Evolutionary conservation across 2,329 filamentous ascomycete species (phyloP).

Genomic region (Xylariales sp.): DNA sequence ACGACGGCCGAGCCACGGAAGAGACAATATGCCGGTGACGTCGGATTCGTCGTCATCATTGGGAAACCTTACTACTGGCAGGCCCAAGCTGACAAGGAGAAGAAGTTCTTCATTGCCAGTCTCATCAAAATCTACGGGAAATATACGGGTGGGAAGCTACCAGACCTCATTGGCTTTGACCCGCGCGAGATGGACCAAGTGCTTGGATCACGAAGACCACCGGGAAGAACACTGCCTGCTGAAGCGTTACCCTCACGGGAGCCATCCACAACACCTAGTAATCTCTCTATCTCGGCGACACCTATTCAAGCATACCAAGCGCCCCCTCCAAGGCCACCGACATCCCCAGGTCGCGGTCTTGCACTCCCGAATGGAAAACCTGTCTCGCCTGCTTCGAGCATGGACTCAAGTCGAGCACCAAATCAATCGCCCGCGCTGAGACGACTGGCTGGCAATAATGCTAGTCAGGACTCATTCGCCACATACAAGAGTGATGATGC

Average conservation of each 20-base stretch:
- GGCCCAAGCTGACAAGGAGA: constrained; percentile 88
- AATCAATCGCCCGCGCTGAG: constrained; percentile 38
- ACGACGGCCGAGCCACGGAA: constrained; percentile 50
- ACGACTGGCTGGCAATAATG: constrained; percentile 45
- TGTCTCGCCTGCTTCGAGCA: constrained; percentile 44
- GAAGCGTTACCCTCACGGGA: constrained; percentile 10
- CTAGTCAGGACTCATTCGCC: constrained; percentile 51
- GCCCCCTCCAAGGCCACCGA: constrained; percentile 8
- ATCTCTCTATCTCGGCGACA: neutral
- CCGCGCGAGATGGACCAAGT: constrained; percentile 72
- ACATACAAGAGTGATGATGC: constrained; percentile 47
- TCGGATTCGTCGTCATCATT: constrained; percentile 82
- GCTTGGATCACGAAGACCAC: constrained; percentile 50
- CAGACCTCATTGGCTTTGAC: constrained; percentile 79
- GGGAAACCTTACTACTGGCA: constrained; percentile 98
- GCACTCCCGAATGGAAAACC: constrained; percentile 35
- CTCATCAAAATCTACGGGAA: constrained; percentile 95
- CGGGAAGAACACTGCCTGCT: constrained; percentile 20
- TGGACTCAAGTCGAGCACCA: constrained; percentile 42
- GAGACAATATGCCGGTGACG: constrained; percentile 74
- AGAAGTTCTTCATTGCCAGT: constrained; percentile 97
- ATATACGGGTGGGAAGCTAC: constrained; percentile 82
- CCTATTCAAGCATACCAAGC: constrained; percentile 7
- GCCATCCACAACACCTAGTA: neutral
- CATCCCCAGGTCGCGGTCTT: constrained; percentile 24